These are phyloP conservation scores for Ceratobasidium papillatum DNA, from an alignment of 1,284 basidiomycete genomes.

Conservation along the genomic window DNA sequence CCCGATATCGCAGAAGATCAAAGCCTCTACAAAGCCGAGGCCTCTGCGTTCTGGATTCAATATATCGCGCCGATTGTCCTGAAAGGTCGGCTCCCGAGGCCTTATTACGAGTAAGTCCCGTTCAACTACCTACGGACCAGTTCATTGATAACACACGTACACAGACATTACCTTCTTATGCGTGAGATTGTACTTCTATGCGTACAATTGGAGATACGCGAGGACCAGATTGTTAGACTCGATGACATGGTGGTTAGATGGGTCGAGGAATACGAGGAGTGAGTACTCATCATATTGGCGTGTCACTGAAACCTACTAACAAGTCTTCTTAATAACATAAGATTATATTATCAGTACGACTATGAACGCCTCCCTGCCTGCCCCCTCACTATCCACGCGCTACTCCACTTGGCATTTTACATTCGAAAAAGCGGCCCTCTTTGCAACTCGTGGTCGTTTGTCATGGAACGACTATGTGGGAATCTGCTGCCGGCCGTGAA, in stretches of 20 bases:
- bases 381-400: conserved; percentile 55
- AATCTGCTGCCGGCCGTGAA: conserved; percentile 47
- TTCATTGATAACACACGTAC: background rate
- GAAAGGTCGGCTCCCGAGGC: conserved; percentile 47
- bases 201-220: conserved; percentile 55
- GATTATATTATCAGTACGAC: conserved; percentile 56
- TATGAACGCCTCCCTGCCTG: conserved; percentile 52
- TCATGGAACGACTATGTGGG: conserved; percentile 52
- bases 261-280: conserved; percentile 56
- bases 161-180: background rate
- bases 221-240: conserved; percentile 51
- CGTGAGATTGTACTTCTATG: conserved; percentile 47
- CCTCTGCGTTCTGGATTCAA: conserved; percentile 37
- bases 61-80: conserved; percentile 41
- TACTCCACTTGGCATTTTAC: conserved; percentile 54
- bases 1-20: conserved; percentile 32
- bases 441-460: conserved; percentile 59
- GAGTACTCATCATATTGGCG: conserved; percentile 48
- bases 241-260: conserved; percentile 53
- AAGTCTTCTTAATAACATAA: conserved; percentile 43
- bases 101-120: conserved; percentile 58
- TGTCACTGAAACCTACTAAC: conserved; percentile 22
- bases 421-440: conserved; percentile 54
- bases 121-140: background rate
- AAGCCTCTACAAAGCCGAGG: conserved; percentile 38